Conservation (phyloP, 1,284 basidiomycete species). For the Puccinia hordei region DNA sequence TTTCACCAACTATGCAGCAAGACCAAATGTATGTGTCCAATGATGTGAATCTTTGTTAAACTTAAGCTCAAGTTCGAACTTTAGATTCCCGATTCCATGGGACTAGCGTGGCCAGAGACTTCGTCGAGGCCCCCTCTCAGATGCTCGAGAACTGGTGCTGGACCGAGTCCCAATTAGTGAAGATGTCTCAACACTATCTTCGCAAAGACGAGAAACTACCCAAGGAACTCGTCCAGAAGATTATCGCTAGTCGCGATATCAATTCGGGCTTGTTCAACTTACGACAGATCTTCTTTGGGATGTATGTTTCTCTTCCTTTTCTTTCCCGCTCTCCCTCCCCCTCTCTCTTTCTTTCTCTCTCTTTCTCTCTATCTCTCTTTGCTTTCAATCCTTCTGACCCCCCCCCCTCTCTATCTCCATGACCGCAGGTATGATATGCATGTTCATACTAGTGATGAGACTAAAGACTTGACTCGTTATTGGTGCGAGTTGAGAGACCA, state of each 20-base stretch:
- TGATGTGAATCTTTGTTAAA: too few species aligned
- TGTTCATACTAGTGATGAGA: conserved; percentile 16
- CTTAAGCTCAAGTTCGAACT: too few species aligned
- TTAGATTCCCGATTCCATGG: conserved; percentile 57
- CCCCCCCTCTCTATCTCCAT: neutral
- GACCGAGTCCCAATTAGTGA: conserved; percentile 72
- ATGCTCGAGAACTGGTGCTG: conserved; percentile 92
- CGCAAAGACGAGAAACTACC: conserved; percentile 72
- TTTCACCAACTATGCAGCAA: conserved; percentile 76
- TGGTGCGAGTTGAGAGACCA: conserved; percentile 33
- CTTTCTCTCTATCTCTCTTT: neutral
- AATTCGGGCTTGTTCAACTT: conserved; percentile 78
- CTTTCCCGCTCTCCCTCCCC: neutral
- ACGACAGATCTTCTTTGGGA: conserved; percentile 74
- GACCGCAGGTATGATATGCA: conserved; percentile 39
- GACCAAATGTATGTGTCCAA: conserved; percentile 71
- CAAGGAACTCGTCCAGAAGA: conserved; percentile 72
- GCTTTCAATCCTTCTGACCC: too few species aligned
- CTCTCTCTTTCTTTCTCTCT: neutral
- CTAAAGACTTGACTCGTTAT: conserved; percentile 4
- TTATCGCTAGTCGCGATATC: conserved; percentile 77
- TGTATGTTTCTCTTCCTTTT: conserved; percentile 19
- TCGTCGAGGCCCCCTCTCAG: conserved; percentile 82
- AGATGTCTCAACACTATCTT: conserved; percentile 73
- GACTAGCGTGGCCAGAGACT: conserved; percentile 72